Evolutionary conservation across 768 basidiomycete species (phyloP).

Genomic region (Xanthoconium purpureum): DNA sequence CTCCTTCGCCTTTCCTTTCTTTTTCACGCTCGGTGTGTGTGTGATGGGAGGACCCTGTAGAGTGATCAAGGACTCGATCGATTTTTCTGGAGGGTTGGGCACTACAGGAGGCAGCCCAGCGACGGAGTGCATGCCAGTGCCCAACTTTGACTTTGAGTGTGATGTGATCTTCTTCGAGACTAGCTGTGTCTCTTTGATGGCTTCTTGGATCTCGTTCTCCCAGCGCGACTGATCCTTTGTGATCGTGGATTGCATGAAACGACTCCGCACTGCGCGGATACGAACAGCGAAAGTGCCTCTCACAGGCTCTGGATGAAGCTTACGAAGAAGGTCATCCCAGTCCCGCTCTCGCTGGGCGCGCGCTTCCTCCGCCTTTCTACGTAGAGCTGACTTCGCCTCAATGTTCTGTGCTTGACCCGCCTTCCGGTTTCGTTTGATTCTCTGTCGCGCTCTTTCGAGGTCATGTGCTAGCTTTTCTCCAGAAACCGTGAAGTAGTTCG

Average conservation of each 20-base stretch:
- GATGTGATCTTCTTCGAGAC: constrained; percentile 45
- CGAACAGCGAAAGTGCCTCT: constrained; percentile 47
- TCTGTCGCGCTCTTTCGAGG: constrained; percentile 41
- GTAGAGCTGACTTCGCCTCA: constrained; percentile 52
- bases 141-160: constrained; percentile 24
- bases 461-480: constrained; percentile 40
- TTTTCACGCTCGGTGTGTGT: constrained; percentile 34
- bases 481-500: constrained; percentile 41
- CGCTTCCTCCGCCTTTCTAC: constrained; percentile 63
- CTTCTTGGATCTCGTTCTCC: constrained; percentile 58
- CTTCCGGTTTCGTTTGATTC: constrained; percentile 31
- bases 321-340: constrained; percentile 58
- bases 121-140: constrained; percentile 1
- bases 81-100: constrained; percentile 47
- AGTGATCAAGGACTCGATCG: constrained; percentile 48
- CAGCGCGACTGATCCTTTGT: constrained; percentile 51
- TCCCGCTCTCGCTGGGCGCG: constrained; percentile 55
- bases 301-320: constrained; percentile 53
- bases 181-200: constrained; percentile 54
- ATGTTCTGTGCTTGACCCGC: constrained; percentile 33
- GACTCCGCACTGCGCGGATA: constrained; percentile 51
- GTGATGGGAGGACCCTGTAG: constrained; percentile 47
- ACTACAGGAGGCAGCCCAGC: constrained; percentile 38
- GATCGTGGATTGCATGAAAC: constrained; percentile 58
- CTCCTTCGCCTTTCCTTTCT: constrained; percentile 30